Evolutionary conservation across 164 flowering plant genomes (phyloP).

Genomic region (Annona cherimola): DNA sequence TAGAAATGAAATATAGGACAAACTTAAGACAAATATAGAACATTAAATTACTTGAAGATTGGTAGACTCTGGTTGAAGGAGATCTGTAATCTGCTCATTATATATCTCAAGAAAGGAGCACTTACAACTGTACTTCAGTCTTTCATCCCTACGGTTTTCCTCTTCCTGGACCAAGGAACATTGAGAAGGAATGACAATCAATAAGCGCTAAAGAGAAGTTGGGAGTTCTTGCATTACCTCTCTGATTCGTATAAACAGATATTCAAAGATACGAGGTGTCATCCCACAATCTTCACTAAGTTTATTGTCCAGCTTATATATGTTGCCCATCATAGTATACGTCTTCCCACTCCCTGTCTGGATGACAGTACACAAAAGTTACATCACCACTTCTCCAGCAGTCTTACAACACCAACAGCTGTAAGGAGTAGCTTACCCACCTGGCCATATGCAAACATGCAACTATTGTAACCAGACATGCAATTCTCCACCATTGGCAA

Average conservation of each 20-base stretch:
- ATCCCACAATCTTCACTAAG: constrained; percentile 67
- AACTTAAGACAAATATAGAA: neutral
- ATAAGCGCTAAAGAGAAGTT: neutral
- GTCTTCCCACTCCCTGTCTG: constrained; percentile 99
- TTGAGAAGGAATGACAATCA: neutral
- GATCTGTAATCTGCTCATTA: constrained; percentile 93
- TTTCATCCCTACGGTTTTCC: constrained; percentile 57
- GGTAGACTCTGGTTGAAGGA: constrained; percentile 75
- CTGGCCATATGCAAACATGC: constrained; percentile 97
- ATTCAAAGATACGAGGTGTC: constrained; percentile 82
- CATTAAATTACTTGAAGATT: constrained; percentile 61
- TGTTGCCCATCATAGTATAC: constrained; percentile 93
- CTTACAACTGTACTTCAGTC: constrained; percentile 70
- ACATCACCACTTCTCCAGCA: constrained; percentile 2
- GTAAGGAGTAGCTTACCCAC: constrained; percentile 32
- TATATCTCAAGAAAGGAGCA: constrained; percentile 93
- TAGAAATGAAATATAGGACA: neutral
- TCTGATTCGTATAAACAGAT: constrained; percentile 58
- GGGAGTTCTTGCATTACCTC: constrained; percentile 25
- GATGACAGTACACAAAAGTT: constrained; percentile 17
- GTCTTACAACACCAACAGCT: constrained; percentile 1
- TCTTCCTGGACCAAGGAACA: constrained; percentile 58
- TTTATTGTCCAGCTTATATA: constrained; percentile 42
- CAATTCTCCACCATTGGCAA: constrained; percentile 94
- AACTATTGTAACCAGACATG: constrained; percentile 93